phyloP scores from a whole-genome alignment of 495 filamentous ascomycete species.

The Daldinia loculata region DNA sequence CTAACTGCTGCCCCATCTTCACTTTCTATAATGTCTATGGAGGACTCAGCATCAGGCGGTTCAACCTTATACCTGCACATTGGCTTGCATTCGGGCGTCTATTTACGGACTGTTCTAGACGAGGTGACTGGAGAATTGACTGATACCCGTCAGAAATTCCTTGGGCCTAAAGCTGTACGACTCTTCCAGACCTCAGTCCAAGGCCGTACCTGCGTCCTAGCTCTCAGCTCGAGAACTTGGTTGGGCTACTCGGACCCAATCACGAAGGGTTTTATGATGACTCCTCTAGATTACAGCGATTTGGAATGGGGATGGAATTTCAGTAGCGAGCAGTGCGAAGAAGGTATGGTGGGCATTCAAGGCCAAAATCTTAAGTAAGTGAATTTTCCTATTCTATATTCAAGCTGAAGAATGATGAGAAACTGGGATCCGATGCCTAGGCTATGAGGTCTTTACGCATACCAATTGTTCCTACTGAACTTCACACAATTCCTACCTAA shows the following conservation, averaged over 20 bases:
- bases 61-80: conserved; percentile 93
- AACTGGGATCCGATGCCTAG: conserved; percentile 57
- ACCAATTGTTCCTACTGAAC: conserved; percentile 67
- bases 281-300: conserved; percentile 85
- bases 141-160: conserved; percentile 91
- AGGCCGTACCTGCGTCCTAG: conserved; percentile 85
- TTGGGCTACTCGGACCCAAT: conserved; percentile 87
- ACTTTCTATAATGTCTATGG: conserved; percentile 93
- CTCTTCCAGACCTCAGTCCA: conserved; percentile 88
- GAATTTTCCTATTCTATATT: conserved; percentile 32
- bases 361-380: conserved; percentile 87
- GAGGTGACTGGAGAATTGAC: conserved; percentile 94
- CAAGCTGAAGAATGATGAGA: conserved; percentile 71
- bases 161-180: conserved; percentile 87
- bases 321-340: conserved; percentile 88
- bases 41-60: conserved; percentile 76
- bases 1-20: conserved; percentile 88
- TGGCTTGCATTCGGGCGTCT: conserved; percentile 92
- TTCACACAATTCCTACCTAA: conserved; percentile 9
- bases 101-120: conserved; percentile 91
- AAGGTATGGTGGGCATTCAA: conserved; percentile 96
- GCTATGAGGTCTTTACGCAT: conserved; percentile 59
- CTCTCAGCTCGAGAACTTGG: conserved; percentile 90
- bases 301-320: conserved; percentile 97
- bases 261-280: conserved; percentile 87